Conservation (phyloP, 2,329 filamentous ascomycete species). For the Beauveria varroae region DNA sequence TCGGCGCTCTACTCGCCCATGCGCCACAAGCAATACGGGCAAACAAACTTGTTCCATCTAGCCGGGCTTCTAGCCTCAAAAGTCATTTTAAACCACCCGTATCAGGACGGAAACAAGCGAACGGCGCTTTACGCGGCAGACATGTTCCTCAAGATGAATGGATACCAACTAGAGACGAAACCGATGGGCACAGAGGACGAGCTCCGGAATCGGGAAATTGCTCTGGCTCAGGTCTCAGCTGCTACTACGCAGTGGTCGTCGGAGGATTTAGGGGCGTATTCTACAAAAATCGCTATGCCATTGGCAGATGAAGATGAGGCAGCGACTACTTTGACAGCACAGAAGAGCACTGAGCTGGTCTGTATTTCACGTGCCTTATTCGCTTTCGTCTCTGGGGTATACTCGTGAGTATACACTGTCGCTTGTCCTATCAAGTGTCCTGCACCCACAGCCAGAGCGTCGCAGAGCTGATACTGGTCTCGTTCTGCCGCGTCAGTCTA, state of each 20-base stretch:
- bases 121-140: slow-evolving; percentile 15
- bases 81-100: slow-evolving; percentile 17
- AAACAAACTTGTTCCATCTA: slow-evolving; percentile 15
- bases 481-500: slow-evolving; percentile 13
- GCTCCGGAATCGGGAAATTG: slow-evolving; percentile 9
- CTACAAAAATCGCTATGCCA: slow-evolving; percentile 10
- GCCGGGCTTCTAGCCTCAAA: slow-evolving; percentile 17
- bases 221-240: slow-evolving; percentile 14
- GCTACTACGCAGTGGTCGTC: slow-evolving; percentile 16
- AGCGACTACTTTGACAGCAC: no score
- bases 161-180: slow-evolving; percentile 13
- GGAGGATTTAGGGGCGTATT: slow-evolving; percentile 15
- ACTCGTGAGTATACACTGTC: slow-evolving; percentile 11
- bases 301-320: neutral
- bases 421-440: slow-evolving; percentile 14
- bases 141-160: slow-evolving; percentile 18
- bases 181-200: neutral
- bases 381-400: neutral
- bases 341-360: no score
- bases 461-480: slow-evolving; percentile 10
- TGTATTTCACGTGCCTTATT: slow-evolving; percentile 6
- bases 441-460: slow-evolving; percentile 17
- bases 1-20: slow-evolving; percentile 15
- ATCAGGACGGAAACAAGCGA: slow-evolving; percentile 17
- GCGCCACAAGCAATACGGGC: slow-evolving; percentile 14